Base-by-base conservation (phyloP, 306 rosid genomes). In the Pueraria montana region DNA sequence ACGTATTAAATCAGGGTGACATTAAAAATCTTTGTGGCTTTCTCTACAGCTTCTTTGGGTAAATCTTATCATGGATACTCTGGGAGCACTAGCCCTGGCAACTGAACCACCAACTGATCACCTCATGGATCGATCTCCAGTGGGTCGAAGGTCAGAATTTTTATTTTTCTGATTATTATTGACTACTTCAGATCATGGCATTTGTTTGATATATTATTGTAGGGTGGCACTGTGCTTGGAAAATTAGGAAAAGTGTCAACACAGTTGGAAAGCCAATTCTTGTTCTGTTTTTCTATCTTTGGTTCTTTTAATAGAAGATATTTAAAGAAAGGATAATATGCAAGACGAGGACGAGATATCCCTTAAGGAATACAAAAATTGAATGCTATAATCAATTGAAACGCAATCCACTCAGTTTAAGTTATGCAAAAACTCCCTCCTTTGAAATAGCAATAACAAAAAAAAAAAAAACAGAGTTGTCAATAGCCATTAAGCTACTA, bases 71-170 rank as follows among this genome's bases (percentile, higher is more conserved):
- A 96, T 96, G 99, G 99, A 96, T 81, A 96, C 99, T 72, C 93
- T 96, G 34, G 99, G 99, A 65, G 99, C 99, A 34, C 80, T 96
- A 16, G 99, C 99, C 27, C 89, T 96, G 87, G 99, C 99, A 61
- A 96, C 99, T 36, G 99, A 96, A 88, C 98, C 99, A 20, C 99
- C 99, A 80, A 96, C 99, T 26, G 83, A 96, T 89, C 99, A 94
- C 86, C 87, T 96, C 70, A 94, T 96, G 99, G 88, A 91, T 71
- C 86, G 94, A 83, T 8, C 86, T 49, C 99, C 98, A 63, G 99
- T 96, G 59, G 99, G 99, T 61, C 92, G 98, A 74, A 94, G 91
- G 99, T 96, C 43, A 42, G 78, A 49, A 9, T 69, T 82, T 67
- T 50, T 10, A 1, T 21, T 63, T 64, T 52, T 65, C 2, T 82